Conservation (phyloP, 495 filamentous ascomycete species). For the Immersiella caudata region DNA sequence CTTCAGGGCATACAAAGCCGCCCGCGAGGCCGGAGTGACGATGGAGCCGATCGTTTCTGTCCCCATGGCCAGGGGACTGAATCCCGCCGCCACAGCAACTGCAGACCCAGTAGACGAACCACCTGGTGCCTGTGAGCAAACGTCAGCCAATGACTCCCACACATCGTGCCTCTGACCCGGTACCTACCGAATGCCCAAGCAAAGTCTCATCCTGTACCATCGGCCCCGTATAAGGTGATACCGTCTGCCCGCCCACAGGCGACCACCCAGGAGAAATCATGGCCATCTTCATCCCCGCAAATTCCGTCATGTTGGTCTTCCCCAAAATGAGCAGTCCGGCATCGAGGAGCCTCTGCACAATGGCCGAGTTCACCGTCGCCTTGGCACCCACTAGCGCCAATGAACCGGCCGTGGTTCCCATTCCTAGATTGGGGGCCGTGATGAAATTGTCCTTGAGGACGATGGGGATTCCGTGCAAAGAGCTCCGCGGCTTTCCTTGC, state of each 20-base stretch:
- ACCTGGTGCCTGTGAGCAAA: slow-evolving; percentile 36
- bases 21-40: slow-evolving; percentile 42
- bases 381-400: slow-evolving; percentile 23
- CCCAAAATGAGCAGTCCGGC: slow-evolving; percentile 53
- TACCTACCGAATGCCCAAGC: slow-evolving; percentile 36
- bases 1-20: slow-evolving; percentile 46
- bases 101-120: slow-evolving; percentile 57
- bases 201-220: slow-evolving; percentile 31
- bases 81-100: slow-evolving; percentile 50
- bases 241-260: slow-evolving; percentile 47
- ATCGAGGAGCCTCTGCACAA: slow-evolving; percentile 36
- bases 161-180: no score
- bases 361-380: slow-evolving; percentile 17
- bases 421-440: slow-evolving; percentile 41
- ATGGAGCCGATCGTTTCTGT: slow-evolving; percentile 54
- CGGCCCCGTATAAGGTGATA: slow-evolving; percentile 48
- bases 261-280: slow-evolving; percentile 47
- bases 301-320: slow-evolving; percentile 50
- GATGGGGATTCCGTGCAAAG: no score
- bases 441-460: slow-evolving; percentile 39
- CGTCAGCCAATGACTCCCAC: background rate
- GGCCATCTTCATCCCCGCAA: slow-evolving; percentile 35
- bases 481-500: no score
- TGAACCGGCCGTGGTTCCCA: slow-evolving; percentile 49
- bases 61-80: slow-evolving; percentile 46